Conservation (phyloP, 768 basidiomycete genomes). For the Psilocybe azurescens region DNA sequence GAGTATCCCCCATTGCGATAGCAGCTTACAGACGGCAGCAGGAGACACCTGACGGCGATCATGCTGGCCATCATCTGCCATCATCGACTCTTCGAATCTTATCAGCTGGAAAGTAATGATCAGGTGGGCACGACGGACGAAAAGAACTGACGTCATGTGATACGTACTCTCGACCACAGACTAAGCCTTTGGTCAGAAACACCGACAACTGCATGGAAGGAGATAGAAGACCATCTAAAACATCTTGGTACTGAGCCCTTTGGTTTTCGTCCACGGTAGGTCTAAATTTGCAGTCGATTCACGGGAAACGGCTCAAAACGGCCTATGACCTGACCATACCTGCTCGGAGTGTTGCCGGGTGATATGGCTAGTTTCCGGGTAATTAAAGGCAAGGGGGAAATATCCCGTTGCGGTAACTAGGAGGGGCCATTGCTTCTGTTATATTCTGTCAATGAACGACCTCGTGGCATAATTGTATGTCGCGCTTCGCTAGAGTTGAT, state of each 20-base stretch:
- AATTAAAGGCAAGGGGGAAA: background rate
- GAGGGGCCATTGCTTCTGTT: slow-evolving; percentile 6
- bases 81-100: background rate
- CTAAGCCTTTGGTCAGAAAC: background rate
- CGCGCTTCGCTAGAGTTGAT: slow-evolving; percentile 10
- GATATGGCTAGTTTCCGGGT: background rate
- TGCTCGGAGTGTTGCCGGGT: background rate
- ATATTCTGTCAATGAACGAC: slow-evolving; percentile 21
- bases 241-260: no score
- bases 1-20: background rate
- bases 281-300: background rate
- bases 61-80: background rate
- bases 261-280: background rate
- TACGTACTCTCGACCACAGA: background rate
- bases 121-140: background rate
- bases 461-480: slow-evolving; percentile 10
- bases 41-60: slow-evolving; percentile 4
- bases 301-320: background rate
- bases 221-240: background rate
- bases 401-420: background rate
- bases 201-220: background rate
- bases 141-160: slow-evolving; percentile 6
- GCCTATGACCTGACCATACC: background rate
- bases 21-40: background rate
- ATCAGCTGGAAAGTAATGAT: background rate